These are phyloP conservation scores for Olyra latifolia DNA, from an alignment of 176 grass and related monocot species.

Conservation along the genomic window DNA sequence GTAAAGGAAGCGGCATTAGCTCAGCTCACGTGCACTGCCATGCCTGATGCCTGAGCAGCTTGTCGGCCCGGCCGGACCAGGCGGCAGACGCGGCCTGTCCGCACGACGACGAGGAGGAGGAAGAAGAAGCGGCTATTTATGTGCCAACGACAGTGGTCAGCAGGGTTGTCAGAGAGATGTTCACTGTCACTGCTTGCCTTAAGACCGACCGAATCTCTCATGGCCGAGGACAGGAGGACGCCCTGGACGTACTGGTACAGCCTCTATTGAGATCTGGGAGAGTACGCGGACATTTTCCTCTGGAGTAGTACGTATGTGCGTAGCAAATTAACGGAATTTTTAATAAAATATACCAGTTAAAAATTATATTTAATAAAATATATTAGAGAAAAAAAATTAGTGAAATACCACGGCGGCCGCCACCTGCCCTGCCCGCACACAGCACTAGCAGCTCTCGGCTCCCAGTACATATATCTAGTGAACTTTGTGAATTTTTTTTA, in stretches of 20 bases:
- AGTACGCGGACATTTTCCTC: background rate
- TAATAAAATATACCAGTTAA: too few species aligned
- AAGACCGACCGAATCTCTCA: background rate
- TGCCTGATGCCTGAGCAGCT: background rate
- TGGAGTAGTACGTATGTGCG: too few species aligned
- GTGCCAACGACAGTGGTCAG: background rate
- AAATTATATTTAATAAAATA: too few species aligned
- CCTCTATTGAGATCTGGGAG: background rate
- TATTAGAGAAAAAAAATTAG: too few species aligned
- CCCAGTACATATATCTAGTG: too few species aligned
- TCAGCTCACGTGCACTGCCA: slow-evolving; percentile 51
- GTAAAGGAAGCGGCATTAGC: slow-evolving; percentile 31
- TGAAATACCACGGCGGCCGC: too few species aligned
- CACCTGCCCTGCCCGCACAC: too few species aligned
- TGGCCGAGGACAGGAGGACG: background rate
- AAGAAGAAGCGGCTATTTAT: background rate
- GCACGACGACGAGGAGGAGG: background rate
- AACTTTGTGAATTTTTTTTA: too few species aligned
- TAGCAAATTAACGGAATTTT: too few species aligned
- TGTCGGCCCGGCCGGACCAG: slow-evolving; percentile 20
- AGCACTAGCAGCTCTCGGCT: too few species aligned
- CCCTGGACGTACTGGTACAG: background rate
- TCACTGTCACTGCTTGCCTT: background rate
- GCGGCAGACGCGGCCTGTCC: background rate
- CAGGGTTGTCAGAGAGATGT: background rate